Evolutionary conservation across 345 rosid genomes (phyloP), one percentile per base, ranked within the genome.

Genomic region (Camelina neglecta): DNA sequence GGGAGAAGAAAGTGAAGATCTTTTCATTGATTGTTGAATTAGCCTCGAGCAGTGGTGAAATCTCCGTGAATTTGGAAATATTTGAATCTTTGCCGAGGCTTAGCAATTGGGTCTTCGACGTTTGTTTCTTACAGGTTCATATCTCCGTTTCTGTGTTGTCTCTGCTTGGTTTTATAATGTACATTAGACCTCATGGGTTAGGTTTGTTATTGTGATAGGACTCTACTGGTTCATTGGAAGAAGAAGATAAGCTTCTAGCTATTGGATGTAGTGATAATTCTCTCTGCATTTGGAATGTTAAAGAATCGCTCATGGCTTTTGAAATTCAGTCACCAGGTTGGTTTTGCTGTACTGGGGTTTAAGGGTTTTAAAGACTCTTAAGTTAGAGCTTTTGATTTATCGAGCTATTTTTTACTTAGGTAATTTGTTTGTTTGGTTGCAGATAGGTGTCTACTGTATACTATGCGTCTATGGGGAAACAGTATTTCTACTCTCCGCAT

Each of bases 201-300:
- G 38, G 47, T 65, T 77, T 65, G 67, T 35, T 55, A 16, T 51
- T 60, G 65, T 73, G 20, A 60, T 49, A 86, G 90, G 82, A 67
- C 58, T 54, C 73, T 77, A 76, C 24, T 66, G 59, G 18, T 10
- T 53, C 75, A 53, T 68, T 73, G 58, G 57, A 77, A 45, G 78
- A 79, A 64, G 84, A 55, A 41, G 55, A 83, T 31, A 75, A 68
- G 65, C 81, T 81, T 79, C 75, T 95, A 73, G 99, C 91, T 38
- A 77, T 95, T 51, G 97, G 99, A 33, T 88, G 96, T 50, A 87
- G 96, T 69, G 88, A 92, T 81, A 95, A 95, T 76, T 90, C 93
- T 59, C 55, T 95, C 31, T 77, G 54, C 70, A 31, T 92, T 39
- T 92, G 97, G 99, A 81, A 90, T 77, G 61, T 84, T 12, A 70